Conservation (phyloP, 2,329 filamentous ascomycete species). For the Aspergillus eucalypticola region DNA sequence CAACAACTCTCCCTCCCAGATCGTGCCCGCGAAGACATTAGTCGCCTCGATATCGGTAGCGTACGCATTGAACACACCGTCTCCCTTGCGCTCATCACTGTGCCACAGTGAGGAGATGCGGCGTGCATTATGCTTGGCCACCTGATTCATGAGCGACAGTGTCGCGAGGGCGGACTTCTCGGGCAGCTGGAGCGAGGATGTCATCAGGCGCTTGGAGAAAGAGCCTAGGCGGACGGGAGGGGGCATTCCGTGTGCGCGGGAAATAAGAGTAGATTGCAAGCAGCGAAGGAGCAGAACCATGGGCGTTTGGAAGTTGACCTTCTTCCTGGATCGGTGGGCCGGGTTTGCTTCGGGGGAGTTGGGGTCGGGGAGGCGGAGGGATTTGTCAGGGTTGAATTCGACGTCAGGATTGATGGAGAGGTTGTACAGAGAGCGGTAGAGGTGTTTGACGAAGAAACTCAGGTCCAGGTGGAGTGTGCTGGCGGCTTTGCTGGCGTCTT, state of each 20-base stretch:
- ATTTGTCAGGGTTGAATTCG: constrained; percentile 72
- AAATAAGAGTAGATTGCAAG: constrained; percentile 77
- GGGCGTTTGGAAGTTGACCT: constrained; percentile 92
- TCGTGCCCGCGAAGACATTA: constrained; percentile 85
- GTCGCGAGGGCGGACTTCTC: constrained; percentile 85
- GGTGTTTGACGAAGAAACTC: constrained; percentile 90
- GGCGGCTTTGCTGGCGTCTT: constrained; percentile 85
- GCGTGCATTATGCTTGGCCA: constrained; percentile 76
- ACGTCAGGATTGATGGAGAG: constrained; percentile 81
- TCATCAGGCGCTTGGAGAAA: constrained; percentile 89
- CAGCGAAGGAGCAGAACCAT: constrained; percentile 89
- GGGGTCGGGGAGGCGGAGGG: constrained; percentile 69
- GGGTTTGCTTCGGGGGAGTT: constrained; percentile 47
- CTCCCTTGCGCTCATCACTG: constrained; percentile 88
- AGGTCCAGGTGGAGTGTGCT: constrained; percentile 83
- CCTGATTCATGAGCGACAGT: constrained; percentile 72
- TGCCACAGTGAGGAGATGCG: constrained; percentile 89
- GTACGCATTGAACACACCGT: constrained; percentile 78
- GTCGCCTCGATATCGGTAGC: constrained; percentile 75
- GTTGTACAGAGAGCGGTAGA: constrained; percentile 81
- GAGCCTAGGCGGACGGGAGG: constrained; percentile 85
- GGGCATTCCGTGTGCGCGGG: constrained; percentile 70
- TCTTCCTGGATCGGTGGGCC: constrained; percentile 56
- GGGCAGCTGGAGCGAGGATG: constrained; percentile 77
- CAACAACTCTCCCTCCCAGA: constrained; percentile 92